Evolutionary conservation across 257 asterid genomes (phyloP), one percentile per base, ranked within the genome.

Genomic region (Striga asiatica): DNA sequence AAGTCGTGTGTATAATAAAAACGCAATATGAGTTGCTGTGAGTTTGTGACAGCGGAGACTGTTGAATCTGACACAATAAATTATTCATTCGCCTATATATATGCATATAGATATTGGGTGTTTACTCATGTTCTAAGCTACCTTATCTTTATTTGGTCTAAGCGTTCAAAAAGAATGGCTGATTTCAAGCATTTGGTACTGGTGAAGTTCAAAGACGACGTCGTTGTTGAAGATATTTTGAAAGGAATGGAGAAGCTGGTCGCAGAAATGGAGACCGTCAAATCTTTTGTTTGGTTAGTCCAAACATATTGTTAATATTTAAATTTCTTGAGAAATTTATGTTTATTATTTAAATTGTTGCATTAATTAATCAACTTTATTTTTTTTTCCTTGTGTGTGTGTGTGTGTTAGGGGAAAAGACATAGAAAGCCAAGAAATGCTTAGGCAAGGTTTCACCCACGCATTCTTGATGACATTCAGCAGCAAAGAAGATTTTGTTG

Each of bases 151-250:
- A 54, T 21, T 14, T 50, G 42, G 22, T 11, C 29, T 39, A 27
- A 27, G 32, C 32, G 19, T 16, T 43, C 21, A 13, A 21, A 2
- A 1, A 0, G 14, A 48, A 61, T 63, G 69, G 88, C 79, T 62
- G 96, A 74, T 23, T 88, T 88, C 76, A 83, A 81, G 61, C 99
- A 92, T 70, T 61, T 92, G 81, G 99, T 85, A 61, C 69, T 92
- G 52, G 97, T 76, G 46, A 85, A 85, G 84, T 92, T 92, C 82
- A 92, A 85, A 31, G 82, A 79, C 20, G 87, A 51, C 43, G 91
- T 68, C 12, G 81, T 58, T 0, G 81, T 79, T 4, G 95, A 85
- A 22, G 92, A 81, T 20, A 53, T 88, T 45, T 21, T 88, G 45
- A 79, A 78, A 62, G 93, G 82, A 18, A 52, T 92, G 76, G 95